Percentiles rank a stretch among this genome's conserved stretches.
phyloP scores from a whole-genome alignment of 306 rosid genomes.

The Elaeagnus macrophylla region DNA sequence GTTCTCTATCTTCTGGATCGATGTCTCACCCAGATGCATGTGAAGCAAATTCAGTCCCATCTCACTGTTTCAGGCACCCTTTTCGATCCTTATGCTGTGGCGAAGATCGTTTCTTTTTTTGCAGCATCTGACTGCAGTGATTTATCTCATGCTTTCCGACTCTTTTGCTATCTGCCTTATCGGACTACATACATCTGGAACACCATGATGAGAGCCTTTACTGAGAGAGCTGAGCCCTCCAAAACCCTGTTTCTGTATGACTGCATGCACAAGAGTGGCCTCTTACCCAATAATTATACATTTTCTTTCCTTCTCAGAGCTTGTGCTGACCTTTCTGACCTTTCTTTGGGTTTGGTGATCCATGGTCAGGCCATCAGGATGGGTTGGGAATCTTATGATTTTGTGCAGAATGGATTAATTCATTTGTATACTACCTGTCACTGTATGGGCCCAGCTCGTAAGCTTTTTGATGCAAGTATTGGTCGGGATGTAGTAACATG shows the following conservation, averaged over 20 bases:
- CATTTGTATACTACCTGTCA: slow-evolving; percentile 33
- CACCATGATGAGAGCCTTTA: slow-evolving; percentile 34
- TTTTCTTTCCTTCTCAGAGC: slow-evolving; percentile 37
- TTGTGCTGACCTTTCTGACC: slow-evolving; percentile 22
- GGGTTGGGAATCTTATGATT: slow-evolving; percentile 46
- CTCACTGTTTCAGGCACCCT: slow-evolving; percentile 29
- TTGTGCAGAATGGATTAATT: slow-evolving; percentile 40
- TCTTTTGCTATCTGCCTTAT: slow-evolving; percentile 27
- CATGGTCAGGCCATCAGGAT: slow-evolving; percentile 26
- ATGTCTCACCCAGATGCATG: slow-evolving; percentile 21
- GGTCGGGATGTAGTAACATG: slow-evolving; percentile 34
- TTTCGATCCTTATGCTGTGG: slow-evolving; percentile 32
- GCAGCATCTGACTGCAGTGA: slow-evolving; percentile 10
- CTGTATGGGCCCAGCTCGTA: slow-evolving; percentile 22
- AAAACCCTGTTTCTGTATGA: slow-evolving; percentile 30
- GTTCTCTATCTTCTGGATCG: slow-evolving; percentile 26
- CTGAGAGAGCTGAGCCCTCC: slow-evolving; percentile 20
- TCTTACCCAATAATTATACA: slow-evolving; percentile 35
- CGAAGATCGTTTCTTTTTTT: slow-evolving; percentile 28
- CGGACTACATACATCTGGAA: slow-evolving; percentile 34
- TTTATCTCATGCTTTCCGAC: slow-evolving; percentile 27
- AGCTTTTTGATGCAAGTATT: slow-evolving; percentile 24
- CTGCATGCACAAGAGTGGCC: slow-evolving; percentile 24
- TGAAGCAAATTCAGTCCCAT: slow-evolving; percentile 36
- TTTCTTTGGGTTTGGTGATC: slow-evolving; percentile 23